Base-by-base conservation (phyloP, 2,329 filamentous ascomycete species). In the Pestalotiopsis sp. region DNA sequence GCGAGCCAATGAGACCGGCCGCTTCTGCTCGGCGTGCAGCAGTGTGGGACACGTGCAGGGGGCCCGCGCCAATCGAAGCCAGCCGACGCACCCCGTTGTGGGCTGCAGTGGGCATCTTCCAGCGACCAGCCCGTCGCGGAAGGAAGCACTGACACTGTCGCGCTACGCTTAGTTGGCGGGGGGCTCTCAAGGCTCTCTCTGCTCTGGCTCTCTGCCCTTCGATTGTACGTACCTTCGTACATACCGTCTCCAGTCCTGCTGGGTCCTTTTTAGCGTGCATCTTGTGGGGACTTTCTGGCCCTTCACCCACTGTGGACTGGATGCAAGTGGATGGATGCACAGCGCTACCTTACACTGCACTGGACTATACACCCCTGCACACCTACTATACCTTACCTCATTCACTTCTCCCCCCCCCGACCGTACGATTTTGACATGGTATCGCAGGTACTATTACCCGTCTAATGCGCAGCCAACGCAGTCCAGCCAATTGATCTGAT, bases 1-100 rank as follows among this genome's bases (percentile, higher is more conserved):
- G 60, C 65, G 68, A 52, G 25, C 66, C 66, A 67, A 67, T 66
- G 52, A 39, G 20, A 45, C n/a, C 39, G 61, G 61, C 20, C 36
- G 39, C 52, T 20, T 31, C 52, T n/a, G 27, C 27, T 41, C 14
- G 64, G 55, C 39, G 17, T 66, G 64, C 64, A 66, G 64, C 17
- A 41, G 36, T 66, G 64, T 66, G 64, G 64, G 36, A 60, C 64
- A 65, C 64, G 45, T 38, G 64, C 64, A 59, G 25, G 31, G 55
- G 14, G 20, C 7, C 27, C n/a, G 17, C 14, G 64, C 64, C 64
- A 66, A 66, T 66, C 7, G 41, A n/a, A 57, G 41, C 64, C 41
- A 20, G 14, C 11, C 25, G 41, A 36, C 38, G 23, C n/a, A 41
- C 36, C 59, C 59, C 59, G 36, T 36, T 23, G 57, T 59, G 57